Conservation (phyloP, 2,329 filamentous ascomycete species). For the Aspergillus spinulosporus region DNA sequence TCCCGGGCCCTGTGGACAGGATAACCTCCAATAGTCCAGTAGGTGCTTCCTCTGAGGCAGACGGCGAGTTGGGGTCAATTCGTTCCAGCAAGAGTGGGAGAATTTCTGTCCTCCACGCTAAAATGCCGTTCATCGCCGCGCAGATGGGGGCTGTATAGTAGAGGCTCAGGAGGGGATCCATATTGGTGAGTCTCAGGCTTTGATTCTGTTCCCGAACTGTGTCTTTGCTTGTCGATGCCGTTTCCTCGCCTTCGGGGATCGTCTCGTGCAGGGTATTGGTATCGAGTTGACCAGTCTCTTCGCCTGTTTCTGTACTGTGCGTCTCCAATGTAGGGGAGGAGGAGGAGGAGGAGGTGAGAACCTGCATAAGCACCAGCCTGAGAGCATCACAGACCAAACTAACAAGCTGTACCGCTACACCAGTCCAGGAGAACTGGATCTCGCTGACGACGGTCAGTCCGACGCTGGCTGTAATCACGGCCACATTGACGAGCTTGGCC, state of each 20-base stretch:
- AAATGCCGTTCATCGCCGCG: conserved; percentile 70
- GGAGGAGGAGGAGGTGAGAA: conserved; percentile 52
- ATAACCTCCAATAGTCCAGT: background rate
- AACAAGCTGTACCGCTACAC: conserved; percentile 65
- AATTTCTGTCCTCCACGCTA: conserved; percentile 66
- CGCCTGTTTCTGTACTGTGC: background rate
- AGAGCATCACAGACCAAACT: conserved; percentile 76
- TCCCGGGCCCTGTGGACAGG: conserved; percentile 42
- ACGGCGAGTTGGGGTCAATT: background rate
- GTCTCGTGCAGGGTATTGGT: background rate
- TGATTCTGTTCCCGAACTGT: background rate
- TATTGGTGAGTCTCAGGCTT: conserved; percentile 50
- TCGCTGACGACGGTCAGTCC: conserved; percentile 89
- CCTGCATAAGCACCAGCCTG: conserved; percentile 77
- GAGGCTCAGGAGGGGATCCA: conserved; percentile 82
- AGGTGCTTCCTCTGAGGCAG: background rate
- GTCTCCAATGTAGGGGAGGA: conserved; percentile 25
- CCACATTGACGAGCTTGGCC: conserved; percentile 83
- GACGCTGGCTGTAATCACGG: conserved; percentile 87
- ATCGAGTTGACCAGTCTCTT: background rate
- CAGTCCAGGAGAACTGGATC: conserved; percentile 71
- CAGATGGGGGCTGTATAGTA: conserved; percentile 86
- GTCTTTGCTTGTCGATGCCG: background rate
- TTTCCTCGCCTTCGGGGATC: too few relatives aligned
- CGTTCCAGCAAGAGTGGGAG: conserved; percentile 35